Evolutionary conservation across 2,329 filamentous ascomycete genomes (phyloP).

Genomic region (Penicillium capsulatum): DNA sequence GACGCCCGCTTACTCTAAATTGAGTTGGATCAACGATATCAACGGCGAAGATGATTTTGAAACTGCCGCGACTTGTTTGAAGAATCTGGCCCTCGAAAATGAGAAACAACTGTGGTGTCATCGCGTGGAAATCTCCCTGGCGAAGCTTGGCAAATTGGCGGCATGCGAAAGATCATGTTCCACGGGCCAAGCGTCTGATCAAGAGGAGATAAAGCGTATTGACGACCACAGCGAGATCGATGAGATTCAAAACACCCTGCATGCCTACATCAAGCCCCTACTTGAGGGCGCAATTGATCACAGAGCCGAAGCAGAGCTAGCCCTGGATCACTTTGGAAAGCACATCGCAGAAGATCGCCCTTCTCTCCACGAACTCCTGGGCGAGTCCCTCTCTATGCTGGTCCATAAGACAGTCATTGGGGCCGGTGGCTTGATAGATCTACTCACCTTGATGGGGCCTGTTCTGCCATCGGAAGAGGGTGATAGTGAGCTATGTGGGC

Average conservation of each 20-base stretch:
- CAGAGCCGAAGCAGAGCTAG: slow-evolving; percentile 70
- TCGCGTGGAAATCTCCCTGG: slow-evolving; percentile 84
- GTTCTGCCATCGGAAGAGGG: slow-evolving; percentile 42
- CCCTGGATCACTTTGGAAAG: slow-evolving; percentile 63
- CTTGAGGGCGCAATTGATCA: slow-evolving; percentile 72
- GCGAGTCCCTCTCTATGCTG: slow-evolving; percentile 64
- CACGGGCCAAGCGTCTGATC: slow-evolving; percentile 33
- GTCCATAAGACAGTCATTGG: slow-evolving; percentile 66
- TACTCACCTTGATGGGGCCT: slow-evolving; percentile 73
- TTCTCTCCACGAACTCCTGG: slow-evolving; percentile 67
- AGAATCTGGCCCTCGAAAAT: slow-evolving; percentile 63
- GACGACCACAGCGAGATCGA: slow-evolving; percentile 65
- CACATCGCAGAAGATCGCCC: slow-evolving; percentile 54
- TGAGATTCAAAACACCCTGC: slow-evolving; percentile 73
- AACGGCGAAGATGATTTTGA: slow-evolving; percentile 69
- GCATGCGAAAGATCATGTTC: slow-evolving; percentile 42
- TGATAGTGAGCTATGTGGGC: slow-evolving; percentile 48
- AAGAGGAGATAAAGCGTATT: slow-evolving; percentile 50
- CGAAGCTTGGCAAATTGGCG: slow-evolving; percentile 74
- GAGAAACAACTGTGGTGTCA: slow-evolving; percentile 87
- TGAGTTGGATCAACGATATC: slow-evolving; percentile 95
- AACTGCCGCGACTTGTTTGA: slow-evolving; percentile 66
- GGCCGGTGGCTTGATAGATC: slow-evolving; percentile 53
- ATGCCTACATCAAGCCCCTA: slow-evolving; percentile 63
- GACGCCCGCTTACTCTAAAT: slow-evolving; percentile 65